phyloP scores from a whole-genome alignment of 2,329 filamentous ascomycete species.

The Alternaria sp. region DNA sequence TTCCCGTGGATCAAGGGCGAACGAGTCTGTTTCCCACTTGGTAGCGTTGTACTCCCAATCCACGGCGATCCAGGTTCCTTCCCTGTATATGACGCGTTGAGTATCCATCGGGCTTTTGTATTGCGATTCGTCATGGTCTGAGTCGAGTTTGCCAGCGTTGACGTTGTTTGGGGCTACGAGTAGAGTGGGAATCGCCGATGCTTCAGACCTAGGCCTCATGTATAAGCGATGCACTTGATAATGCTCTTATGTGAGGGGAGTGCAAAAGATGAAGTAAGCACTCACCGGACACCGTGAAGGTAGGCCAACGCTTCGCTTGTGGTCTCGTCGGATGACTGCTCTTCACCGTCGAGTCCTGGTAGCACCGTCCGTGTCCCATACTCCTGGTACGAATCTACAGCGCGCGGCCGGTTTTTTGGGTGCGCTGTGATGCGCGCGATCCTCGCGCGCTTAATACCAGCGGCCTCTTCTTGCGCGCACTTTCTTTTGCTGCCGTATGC shows the following conservation, averaged over 20 bases:
- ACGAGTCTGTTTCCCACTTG: constrained; percentile 6
- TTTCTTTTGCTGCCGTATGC: constrained; percentile 28
- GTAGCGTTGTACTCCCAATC: constrained; percentile 32
- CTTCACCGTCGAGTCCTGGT: constrained; percentile 37
- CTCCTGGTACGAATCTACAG: constrained; percentile 15
- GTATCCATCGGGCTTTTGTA: constrained; percentile 57
- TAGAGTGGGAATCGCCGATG: constrained; percentile 73
- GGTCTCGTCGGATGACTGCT: constrained; percentile 32
- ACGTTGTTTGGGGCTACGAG: constrained; percentile 59
- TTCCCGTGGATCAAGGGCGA: constrained; percentile 57
- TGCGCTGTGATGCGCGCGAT: constrained; percentile 3
- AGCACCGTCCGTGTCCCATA: constrained; percentile 40
- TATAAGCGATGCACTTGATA: constrained; percentile 17
- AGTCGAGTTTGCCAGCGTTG: constrained; percentile 16
- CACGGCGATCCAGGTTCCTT: constrained; percentile 76
- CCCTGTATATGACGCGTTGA: constrained; percentile 70
- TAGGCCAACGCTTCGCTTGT: constrained; percentile 42
- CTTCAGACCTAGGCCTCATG: constrained; percentile 68
- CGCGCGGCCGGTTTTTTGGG: constrained; percentile 3
- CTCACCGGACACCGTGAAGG: constrained; percentile 44
- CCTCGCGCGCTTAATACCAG: constrained; percentile 24
- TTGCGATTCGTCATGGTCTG: constrained; percentile 25
- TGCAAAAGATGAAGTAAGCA: not conserved
- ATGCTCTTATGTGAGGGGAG: not conserved
- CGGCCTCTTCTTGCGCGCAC: constrained; percentile 20